Evolutionary conservation across 805 yeast species (phyloP), one percentile per base, ranked within the genome.

Genomic region (Yamadazyma takamatsuzukensis): DNA sequence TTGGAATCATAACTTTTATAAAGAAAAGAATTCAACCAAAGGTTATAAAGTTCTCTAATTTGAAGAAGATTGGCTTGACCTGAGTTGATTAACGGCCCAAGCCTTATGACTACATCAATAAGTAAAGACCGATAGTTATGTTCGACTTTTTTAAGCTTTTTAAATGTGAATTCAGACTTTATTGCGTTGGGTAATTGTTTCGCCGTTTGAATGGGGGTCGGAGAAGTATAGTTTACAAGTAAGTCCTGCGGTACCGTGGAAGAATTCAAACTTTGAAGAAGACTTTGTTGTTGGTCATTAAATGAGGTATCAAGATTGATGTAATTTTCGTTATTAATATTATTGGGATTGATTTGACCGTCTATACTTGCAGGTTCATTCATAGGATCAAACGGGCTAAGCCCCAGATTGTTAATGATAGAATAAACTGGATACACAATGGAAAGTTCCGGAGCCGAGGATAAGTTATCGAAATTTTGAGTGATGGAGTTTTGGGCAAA

Each of bases 401-500:
- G 13, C 5, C 40, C 41, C n/a, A 36, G 39, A 18, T 37, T 42
- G 27, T 42, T 42, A 9, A 34, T 38, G 24, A 59, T 40, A 4
- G 57, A 46, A 36, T 64, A 64, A 10, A 64, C 55, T 1, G 70
- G 70, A 34, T 64, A 64, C 14, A 64, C 58, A 33, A 64, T 64
- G 16, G 60, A 51, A 32, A 44, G 38, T 26, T 56, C 57, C 6
- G 46, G 33, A 8, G 46, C 29, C 3, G 45, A 25, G 6, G 44
- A 45, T 21, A 62, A 47, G 39, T 61, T 56, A 43, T 61, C 67
- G 30, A 54, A 64, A 33, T 53, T 51, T 34, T 57, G 63, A 16
- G 44, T 46, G 13, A 49, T 47, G 4, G 49, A 31, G 23, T 42
- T 42, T 10, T 19, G 15, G 12, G 40, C 30, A 27, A 29, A 32